These are phyloP conservation scores for Amylocystis lapponica DNA, from an alignment of 768 basidiomycete species.

Conservation along the genomic window DNA sequence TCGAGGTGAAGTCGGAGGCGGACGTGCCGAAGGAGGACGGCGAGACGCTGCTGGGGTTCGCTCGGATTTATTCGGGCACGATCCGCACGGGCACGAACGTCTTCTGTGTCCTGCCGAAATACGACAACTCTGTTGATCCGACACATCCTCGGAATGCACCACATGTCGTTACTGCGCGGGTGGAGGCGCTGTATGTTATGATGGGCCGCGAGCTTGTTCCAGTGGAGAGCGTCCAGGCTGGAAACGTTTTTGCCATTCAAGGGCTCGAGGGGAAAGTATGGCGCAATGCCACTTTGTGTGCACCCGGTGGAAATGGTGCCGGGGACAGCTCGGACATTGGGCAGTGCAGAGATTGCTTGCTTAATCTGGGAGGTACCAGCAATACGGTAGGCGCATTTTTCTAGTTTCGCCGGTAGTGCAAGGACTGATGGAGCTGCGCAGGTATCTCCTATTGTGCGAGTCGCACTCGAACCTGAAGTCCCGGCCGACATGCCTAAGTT, in stretches of 20 bases:
- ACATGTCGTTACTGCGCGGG: constrained; percentile 52
- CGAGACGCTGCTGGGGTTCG: constrained; percentile 87
- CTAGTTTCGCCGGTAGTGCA: too few relatives aligned
- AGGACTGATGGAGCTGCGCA: constrained; percentile 25
- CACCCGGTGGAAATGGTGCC: constrained; percentile 44
- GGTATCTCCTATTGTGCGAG: constrained; percentile 89
- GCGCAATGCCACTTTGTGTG: constrained; percentile 87
- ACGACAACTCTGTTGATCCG: constrained; percentile 55
- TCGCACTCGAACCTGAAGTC: constrained; percentile 82
- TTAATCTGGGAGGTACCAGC: constrained; percentile 82
- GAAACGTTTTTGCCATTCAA: constrained; percentile 90
- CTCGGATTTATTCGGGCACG: constrained; percentile 88
- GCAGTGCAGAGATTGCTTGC: constrained; percentile 46
- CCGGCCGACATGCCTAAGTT: constrained; percentile 88
- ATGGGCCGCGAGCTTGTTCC: constrained; percentile 95
- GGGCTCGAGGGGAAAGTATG: constrained; percentile 89
- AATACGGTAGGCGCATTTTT: constrained; percentile 47
- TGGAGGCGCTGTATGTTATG: constrained; percentile 87
- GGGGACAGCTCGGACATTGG: constrained; percentile 25
- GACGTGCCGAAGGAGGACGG: constrained; percentile 25
- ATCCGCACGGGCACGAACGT: constrained; percentile 59
- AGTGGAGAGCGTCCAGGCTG: constrained; percentile 78
- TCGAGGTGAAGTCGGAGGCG: constrained; percentile 14
- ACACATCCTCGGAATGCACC: constrained; percentile 63
- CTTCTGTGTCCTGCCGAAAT: constrained; percentile 84